phyloP scores from a whole-genome alignment of 306 rosid genomes.

The Biancaea sappan region DNA sequence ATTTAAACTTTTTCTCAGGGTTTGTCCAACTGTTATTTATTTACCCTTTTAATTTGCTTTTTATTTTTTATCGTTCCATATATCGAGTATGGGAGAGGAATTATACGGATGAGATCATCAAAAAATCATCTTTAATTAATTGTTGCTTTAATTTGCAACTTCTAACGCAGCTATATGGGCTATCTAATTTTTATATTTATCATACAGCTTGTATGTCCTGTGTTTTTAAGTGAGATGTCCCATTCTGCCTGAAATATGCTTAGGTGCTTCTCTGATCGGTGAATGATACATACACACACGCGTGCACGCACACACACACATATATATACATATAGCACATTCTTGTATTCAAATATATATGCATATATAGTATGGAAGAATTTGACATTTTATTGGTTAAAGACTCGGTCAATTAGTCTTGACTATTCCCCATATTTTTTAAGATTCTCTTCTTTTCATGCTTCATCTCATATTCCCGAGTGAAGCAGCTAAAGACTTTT shows the following conservation, averaged over 20 bases:
- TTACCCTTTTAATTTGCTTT: too few species aligned
- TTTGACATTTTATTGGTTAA: background rate
- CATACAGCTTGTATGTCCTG: background rate
- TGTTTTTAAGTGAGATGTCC: slow-evolving; percentile 10
- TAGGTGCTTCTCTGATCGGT: background rate
- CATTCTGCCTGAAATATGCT: background rate
- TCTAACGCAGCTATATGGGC: too few species aligned
- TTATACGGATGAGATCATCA: background rate
- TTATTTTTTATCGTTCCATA: too few species aligned
- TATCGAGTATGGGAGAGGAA: background rate
- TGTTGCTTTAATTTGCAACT: too few species aligned
- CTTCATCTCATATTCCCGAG: slow-evolving; percentile 25
- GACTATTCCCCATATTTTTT: background rate
- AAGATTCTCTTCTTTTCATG: slow-evolving; percentile 18
- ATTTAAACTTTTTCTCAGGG: slow-evolving; percentile 23
- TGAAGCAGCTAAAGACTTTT: slow-evolving; percentile 10
- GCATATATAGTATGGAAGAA: too few species aligned
- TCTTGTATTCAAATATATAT: too few species aligned
- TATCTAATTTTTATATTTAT: background rate
- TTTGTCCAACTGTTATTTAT: too few species aligned
- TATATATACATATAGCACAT: too few species aligned
- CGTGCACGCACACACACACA: too few species aligned
- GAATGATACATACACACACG: background rate
- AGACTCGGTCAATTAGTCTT: slow-evolving; percentile 21
- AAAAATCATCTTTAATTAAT: too few species aligned